These are phyloP conservation scores for Rhododendron ferrugineum DNA, from an alignment of 148 eudicot species.

Conservation along the genomic window DNA sequence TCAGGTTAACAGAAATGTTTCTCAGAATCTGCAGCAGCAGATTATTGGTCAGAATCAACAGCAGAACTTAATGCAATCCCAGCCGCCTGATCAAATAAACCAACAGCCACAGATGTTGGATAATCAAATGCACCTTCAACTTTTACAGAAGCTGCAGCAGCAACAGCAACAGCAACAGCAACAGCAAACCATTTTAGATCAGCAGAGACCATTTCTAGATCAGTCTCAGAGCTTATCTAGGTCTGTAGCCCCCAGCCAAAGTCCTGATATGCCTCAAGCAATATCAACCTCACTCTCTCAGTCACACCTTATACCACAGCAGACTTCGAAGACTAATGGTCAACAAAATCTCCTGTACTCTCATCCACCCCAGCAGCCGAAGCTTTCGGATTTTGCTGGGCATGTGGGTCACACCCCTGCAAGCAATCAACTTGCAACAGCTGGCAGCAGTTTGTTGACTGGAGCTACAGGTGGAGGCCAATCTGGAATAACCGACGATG, in stretches of 20 bases:
- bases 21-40: slow-evolving; percentile 41
- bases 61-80: slow-evolving; percentile 39
- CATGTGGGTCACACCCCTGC: slow-evolving; percentile 29
- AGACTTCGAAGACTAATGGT: slow-evolving; percentile 36
- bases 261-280: slow-evolving; percentile 46
- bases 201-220: slow-evolving; percentile 39
- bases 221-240: slow-evolving; percentile 55
- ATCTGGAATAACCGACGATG: slow-evolving; percentile 62
- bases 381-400: slow-evolving; percentile 46
- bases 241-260: slow-evolving; percentile 43
- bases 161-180: slow-evolving; percentile 68
- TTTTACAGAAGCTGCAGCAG: slow-evolving; percentile 69
- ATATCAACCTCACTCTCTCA: slow-evolving; percentile 40
- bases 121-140: slow-evolving; percentile 59
- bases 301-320: slow-evolving; percentile 42
- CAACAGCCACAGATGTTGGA: slow-evolving; percentile 53
- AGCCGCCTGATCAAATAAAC: slow-evolving; percentile 41
- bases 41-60: slow-evolving; percentile 44
- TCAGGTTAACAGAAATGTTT: slow-evolving; percentile 43
- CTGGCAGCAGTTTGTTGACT: slow-evolving; percentile 42
- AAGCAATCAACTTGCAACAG: slow-evolving; percentile 44
- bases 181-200: slow-evolving; percentile 55
- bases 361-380: slow-evolving; percentile 45
- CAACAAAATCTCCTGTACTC: slow-evolving; percentile 35
- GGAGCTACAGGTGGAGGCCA: slow-evolving; percentile 51